Evolutionary conservation across 2,329 filamentous ascomycete species (phyloP).

Genomic region (Scytalidium lignicola): DNA sequence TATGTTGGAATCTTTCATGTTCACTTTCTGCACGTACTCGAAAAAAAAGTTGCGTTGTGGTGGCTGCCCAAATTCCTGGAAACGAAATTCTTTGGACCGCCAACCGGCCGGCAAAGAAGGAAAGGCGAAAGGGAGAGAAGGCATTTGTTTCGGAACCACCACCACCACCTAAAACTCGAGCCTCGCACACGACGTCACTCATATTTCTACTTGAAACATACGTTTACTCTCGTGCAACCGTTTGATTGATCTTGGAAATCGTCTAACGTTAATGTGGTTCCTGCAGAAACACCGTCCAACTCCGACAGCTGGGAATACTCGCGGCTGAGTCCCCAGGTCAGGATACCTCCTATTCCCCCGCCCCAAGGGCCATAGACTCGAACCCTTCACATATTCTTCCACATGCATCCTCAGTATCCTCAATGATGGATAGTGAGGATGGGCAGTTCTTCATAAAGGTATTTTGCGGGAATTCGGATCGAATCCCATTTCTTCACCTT

Average conservation of each 20-base stretch:
- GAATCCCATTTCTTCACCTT: background rate
- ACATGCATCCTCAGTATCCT: constrained; percentile 38
- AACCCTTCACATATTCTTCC: constrained; percentile 13
- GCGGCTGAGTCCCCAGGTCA: constrained; percentile 12
- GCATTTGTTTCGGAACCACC: too few species aligned
- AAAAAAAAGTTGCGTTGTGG: too few species aligned
- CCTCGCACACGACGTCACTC: too few species aligned
- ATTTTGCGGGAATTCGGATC: constrained; percentile 22
- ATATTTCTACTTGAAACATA: too few species aligned
- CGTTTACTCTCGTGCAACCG: too few species aligned
- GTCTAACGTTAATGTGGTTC: background rate
- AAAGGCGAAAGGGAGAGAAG: too few species aligned
- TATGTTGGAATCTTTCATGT: constrained; percentile 11
- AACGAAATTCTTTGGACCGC: too few species aligned
- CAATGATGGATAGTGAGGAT: constrained; percentile 69
- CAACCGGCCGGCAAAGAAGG: too few species aligned
- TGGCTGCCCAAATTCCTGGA: background rate
- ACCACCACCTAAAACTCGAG: too few species aligned
- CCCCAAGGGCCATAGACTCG: constrained; percentile 19
- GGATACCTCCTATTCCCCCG: constrained; percentile 6
- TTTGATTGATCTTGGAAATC: background rate
- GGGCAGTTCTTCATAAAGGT: constrained; percentile 86
- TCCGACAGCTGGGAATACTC: constrained; percentile 13
- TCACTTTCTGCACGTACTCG: too few species aligned
- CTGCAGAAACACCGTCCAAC: background rate